Evolutionary conservation across 768 basidiomycete species (phyloP).

Genomic region (Lentinula raphanica): DNA sequence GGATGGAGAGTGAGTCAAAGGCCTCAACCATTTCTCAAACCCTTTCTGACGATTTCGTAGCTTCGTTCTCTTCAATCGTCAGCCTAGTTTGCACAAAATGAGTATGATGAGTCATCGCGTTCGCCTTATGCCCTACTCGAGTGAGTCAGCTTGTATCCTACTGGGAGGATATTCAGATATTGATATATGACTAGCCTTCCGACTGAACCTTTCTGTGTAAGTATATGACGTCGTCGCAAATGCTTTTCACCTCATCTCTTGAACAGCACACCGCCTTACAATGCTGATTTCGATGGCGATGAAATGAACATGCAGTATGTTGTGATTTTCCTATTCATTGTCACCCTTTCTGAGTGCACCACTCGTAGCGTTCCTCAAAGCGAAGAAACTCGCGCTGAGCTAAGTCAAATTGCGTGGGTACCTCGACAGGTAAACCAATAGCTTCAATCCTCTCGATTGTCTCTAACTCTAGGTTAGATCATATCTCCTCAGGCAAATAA

Average conservation of each 20-base stretch:
- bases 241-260: conserved; percentile 22
- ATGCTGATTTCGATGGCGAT: conserved; percentile 99
- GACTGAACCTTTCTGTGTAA: conserved; percentile 95
- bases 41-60: conserved; percentile 30
- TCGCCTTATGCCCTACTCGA: conserved; percentile 96
- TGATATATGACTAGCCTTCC: conserved; percentile 62
- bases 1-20: conserved; percentile 86
- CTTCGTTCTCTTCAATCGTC: conserved; percentile 94
- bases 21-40: neutral
- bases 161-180: conserved; percentile 9
- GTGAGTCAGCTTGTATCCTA: conserved; percentile 41
- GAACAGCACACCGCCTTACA: conserved; percentile 88
- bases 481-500: conserved; percentile 99
- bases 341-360: conserved; percentile 8
- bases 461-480: conserved; percentile 50
- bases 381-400: conserved; percentile 95
- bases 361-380: conserved; percentile 83
- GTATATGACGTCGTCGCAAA: conserved; percentile 26
- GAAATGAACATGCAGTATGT: conserved; percentile 99
- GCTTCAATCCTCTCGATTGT: neutral
- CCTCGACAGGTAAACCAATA: conserved; percentile 71
- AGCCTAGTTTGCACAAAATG: conserved; percentile 99
- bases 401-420: conserved; percentile 99
- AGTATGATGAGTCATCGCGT: conserved; percentile 99
- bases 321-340: neutral